Conservation (phyloP, 257 asterid species). For the Coffea eugenioides region DNA sequence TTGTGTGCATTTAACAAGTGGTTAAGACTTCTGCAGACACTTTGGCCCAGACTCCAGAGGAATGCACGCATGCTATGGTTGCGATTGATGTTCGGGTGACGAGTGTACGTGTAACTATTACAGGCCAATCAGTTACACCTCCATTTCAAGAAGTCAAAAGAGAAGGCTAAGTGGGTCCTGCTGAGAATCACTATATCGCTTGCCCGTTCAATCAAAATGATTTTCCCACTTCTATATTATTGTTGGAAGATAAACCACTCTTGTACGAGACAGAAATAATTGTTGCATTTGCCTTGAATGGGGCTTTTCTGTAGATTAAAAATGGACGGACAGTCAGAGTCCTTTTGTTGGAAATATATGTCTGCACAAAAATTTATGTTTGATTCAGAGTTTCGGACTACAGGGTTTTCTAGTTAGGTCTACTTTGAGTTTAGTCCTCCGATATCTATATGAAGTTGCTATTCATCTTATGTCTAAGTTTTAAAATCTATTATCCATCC, state of each 20-base stretch:
- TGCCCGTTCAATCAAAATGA: no score
- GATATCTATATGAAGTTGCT: background rate
- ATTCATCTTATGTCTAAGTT: background rate
- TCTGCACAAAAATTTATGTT: background rate
- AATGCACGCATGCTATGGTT: background rate
- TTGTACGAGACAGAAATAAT: background rate
- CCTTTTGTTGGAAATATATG: background rate
- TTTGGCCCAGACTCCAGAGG: background rate
- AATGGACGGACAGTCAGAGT: background rate
- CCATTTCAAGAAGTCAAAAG: background rate
- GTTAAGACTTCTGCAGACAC: background rate
- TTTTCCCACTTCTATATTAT: background rate
- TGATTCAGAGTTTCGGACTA: background rate
- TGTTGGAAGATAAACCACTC: background rate
- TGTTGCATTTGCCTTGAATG: background rate
- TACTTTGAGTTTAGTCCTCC: background rate
- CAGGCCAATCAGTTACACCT: background rate
- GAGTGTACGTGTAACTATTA: background rate
- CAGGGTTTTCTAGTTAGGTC: background rate
- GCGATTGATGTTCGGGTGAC: background rate
- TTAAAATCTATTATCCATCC: background rate
- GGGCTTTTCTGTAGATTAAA: background rate
- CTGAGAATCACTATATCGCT: background rate
- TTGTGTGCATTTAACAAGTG: background rate
- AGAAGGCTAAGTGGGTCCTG: conserved; percentile 3